These are phyloP conservation scores for Exophiala sideris DNA, from an alignment of 2,329 filamentous ascomycete species.

Conservation along the genomic window DNA sequence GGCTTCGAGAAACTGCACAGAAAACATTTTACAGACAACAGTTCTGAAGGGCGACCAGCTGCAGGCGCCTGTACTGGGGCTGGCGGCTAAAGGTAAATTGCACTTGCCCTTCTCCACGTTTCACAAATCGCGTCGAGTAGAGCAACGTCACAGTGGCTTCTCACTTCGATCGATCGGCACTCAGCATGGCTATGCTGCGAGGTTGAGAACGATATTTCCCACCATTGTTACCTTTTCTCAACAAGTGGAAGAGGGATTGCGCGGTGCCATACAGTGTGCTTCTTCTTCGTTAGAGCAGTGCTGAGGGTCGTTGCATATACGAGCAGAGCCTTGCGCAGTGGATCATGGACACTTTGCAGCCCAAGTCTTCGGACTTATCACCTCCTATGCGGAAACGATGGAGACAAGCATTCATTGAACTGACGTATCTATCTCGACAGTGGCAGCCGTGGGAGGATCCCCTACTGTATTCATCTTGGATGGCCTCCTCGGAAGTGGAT, in stretches of 20 bases:
- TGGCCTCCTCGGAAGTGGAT: constrained; percentile 96
- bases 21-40: not conserved
- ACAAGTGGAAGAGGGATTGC: too few relatives aligned
- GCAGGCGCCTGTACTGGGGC: constrained; percentile 12
- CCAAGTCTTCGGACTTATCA: not conserved
- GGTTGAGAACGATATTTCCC: too few relatives aligned
- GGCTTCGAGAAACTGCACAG: constrained; percentile 6
- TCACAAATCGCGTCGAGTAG: constrained; percentile 9
- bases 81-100: constrained; percentile 26
- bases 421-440: constrained; percentile 33
- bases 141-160: not conserved
- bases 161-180: not conserved
- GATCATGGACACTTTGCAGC: constrained; percentile 12
- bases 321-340: not conserved
- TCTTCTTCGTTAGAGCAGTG: too few relatives aligned
- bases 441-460: constrained; percentile 32
- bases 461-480: constrained; percentile 47
- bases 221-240: too few relatives aligned
- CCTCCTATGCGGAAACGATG: constrained; percentile 12
- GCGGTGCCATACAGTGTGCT: too few relatives aligned
- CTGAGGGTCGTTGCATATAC: constrained; percentile 2
- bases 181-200: not conserved
- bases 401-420: constrained; percentile 25
- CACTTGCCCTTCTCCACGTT: constrained; percentile 14
- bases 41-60: constrained; percentile 4